These are phyloP conservation scores for Scorias spongiosa DNA, from an alignment of 2,329 filamentous ascomycete genomes.

Conservation along the genomic window DNA sequence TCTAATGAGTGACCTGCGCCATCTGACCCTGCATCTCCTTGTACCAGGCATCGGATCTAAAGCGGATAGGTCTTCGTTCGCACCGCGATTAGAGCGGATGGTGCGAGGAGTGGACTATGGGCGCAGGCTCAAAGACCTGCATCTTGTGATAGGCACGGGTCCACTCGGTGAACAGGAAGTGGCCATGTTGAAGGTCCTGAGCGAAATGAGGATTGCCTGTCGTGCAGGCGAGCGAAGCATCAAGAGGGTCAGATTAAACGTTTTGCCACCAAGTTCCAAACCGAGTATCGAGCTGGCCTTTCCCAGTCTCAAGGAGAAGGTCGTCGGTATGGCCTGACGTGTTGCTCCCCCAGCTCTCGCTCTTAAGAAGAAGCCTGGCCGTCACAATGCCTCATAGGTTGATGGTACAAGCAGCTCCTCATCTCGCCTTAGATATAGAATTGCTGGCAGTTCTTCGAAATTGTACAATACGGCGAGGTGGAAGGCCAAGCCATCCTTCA, in stretches of 20 bases:
- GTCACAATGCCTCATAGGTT: too few relatives aligned
- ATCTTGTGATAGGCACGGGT: neutral
- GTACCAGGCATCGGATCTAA: neutral
- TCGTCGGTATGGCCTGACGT: too few relatives aligned
- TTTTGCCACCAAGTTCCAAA: neutral
- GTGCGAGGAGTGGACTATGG: neutral
- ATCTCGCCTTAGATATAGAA: too few relatives aligned
- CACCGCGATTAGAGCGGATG: neutral
- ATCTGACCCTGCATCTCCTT: neutral
- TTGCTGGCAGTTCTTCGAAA: too few relatives aligned
- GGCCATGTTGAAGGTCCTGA: neutral
- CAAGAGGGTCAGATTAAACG: neutral
- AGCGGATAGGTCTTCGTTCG: neutral
- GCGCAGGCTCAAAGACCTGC: neutral
- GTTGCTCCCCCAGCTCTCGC: too few relatives aligned
- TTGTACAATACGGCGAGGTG: too few relatives aligned
- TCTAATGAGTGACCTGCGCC: neutral
- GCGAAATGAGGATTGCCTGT: neutral
- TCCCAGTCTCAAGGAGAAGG: too few relatives aligned
- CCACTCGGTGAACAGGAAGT: neutral
- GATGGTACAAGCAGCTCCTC: too few relatives aligned
- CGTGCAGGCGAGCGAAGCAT: neutral
- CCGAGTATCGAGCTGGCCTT: neutral
- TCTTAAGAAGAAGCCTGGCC: too few relatives aligned
- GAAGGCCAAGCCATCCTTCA: too few relatives aligned